phyloP scores from a whole-genome alignment of 2,329 filamentous ascomycete genomes.

The Xylariaceae sp. region DNA sequence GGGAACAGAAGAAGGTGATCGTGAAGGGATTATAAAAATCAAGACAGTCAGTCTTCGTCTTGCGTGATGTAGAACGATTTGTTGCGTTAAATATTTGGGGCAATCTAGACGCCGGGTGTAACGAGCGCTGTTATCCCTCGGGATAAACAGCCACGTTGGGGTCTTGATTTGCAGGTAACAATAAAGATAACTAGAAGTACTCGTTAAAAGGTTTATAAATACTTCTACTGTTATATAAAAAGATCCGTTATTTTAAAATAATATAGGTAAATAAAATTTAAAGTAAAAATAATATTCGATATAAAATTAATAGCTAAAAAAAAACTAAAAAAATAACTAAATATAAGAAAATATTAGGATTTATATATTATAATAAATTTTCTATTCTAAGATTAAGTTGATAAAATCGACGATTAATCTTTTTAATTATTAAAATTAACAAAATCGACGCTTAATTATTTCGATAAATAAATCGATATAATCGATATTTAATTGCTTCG shows the following conservation, averaged over 20 bases:
- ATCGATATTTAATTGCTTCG: background rate
- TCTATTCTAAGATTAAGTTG: background rate
- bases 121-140: background rate
- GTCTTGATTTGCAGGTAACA: background rate
- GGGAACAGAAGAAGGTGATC: too few relatives aligned
- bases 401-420: background rate
- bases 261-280: background rate
- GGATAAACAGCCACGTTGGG: background rate
- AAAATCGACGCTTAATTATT: background rate
- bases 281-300: background rate
- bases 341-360: background rate
- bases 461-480: background rate
- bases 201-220: too few relatives aligned
- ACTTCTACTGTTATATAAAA: background rate
- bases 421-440: background rate
- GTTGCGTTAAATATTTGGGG: too few relatives aligned
- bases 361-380: background rate
- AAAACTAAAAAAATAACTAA: background rate
- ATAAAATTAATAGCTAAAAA: background rate
- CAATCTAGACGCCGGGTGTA: too few relatives aligned
- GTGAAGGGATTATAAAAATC: too few relatives aligned
- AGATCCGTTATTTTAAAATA: background rate
- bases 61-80: too few relatives aligned
- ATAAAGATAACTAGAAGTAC: background rate
- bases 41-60: too few relatives aligned